phyloP scores from a whole-genome alignment of 2,329 filamentous ascomycete genomes.

The Scedosporium aurantiacum region DNA sequence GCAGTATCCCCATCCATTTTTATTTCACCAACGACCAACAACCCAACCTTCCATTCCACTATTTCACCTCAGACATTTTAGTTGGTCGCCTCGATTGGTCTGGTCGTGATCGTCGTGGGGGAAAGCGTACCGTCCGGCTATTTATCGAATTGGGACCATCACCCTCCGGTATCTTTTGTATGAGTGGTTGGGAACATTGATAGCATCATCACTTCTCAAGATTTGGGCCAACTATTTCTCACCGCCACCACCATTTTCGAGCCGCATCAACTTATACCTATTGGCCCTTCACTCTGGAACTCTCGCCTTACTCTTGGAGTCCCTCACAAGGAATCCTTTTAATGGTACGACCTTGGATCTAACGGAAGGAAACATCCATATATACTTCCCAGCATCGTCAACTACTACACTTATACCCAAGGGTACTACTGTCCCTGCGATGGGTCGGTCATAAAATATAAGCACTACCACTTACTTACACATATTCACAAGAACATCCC shows the following conservation, averaged over 20 bases:
- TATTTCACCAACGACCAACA: not conserved
- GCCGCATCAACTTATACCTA: not conserved
- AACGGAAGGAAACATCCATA: not conserved
- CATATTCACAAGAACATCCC: not conserved
- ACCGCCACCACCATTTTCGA: not conserved
- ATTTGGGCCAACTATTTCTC: not conserved
- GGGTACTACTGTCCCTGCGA: not conserved
- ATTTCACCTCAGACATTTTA: not conserved
- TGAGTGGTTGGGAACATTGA: constrained; percentile 1
- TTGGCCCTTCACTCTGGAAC: too few species aligned
- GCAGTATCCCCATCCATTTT: not conserved
- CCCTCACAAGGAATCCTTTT: not conserved
- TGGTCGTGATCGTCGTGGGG: not conserved
- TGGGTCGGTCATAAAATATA: not conserved
- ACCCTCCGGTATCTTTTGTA: not conserved
- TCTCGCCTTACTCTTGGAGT: too few species aligned
- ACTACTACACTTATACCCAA: not conserved
- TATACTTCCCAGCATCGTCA: not conserved
- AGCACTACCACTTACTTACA: not conserved
- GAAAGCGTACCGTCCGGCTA: not conserved
- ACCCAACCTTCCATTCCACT: not conserved
- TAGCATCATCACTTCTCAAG: not conserved
- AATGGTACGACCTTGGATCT: not conserved
- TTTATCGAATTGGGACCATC: not conserved
- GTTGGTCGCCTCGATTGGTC: not conserved